These are phyloP conservation scores for Petrea volubilis DNA, from an alignment of 257 asterid genomes.

Conservation along the genomic window DNA sequence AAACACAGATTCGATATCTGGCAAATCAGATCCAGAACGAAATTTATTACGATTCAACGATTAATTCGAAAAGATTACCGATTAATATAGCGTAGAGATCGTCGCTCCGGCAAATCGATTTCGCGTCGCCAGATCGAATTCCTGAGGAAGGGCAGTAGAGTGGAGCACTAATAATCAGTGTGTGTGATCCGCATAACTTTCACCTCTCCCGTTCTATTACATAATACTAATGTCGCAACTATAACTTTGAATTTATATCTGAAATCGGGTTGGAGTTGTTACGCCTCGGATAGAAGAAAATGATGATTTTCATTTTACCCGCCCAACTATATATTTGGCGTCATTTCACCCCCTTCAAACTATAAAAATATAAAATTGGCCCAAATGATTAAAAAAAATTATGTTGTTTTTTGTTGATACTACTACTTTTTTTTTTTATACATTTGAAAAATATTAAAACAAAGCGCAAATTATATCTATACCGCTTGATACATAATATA, in stretches of 20 bases:
- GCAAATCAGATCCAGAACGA: slow-evolving; percentile 25
- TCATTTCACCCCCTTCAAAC: too few species aligned
- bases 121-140: neutral
- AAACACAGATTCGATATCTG: neutral
- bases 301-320: neutral
- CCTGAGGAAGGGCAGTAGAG: slow-evolving; percentile 1
- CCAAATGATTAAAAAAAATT: too few species aligned
- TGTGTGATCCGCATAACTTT: slow-evolving; percentile 14
- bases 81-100: slow-evolving; percentile 9
- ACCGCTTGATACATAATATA: too few species aligned
- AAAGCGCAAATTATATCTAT: too few species aligned
- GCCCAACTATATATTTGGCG: too few species aligned
- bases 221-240: neutral
- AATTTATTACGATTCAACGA: neutral
- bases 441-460: too few species aligned
- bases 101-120: slow-evolving; percentile 7
- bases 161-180: neutral
- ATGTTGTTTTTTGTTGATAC: too few species aligned
- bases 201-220: neutral
- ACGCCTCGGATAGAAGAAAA: too few species aligned
- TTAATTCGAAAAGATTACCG: slow-evolving; percentile 1
- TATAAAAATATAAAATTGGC: too few species aligned
- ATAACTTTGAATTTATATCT: neutral
- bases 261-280: neutral
- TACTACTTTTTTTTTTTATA: too few species aligned